These are phyloP conservation scores for Canariomyces notabilis DNA, from an alignment of 2,329 filamentous ascomycete genomes.

Conservation along the genomic window DNA sequence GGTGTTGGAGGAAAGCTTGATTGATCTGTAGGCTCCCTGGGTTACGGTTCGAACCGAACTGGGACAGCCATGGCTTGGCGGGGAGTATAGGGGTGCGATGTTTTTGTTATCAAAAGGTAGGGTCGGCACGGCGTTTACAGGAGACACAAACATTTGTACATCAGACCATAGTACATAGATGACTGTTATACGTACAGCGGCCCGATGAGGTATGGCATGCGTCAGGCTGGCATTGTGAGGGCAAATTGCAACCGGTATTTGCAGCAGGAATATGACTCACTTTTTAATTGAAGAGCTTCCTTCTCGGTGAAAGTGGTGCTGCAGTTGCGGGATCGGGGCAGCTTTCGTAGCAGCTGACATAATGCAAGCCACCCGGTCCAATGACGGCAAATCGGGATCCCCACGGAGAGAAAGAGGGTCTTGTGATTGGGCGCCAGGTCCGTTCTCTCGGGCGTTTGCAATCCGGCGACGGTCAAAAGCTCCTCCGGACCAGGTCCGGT, in stretches of 20 bases:
- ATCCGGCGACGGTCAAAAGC: not conserved
- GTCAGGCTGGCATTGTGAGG: not conserved
- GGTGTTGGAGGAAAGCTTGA: slow-evolving; percentile 69
- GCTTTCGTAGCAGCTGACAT: slow-evolving; percentile 5
- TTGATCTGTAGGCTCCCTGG: slow-evolving; percentile 56
- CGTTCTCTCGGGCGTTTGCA: slow-evolving; percentile 1
- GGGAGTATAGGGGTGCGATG: not conserved
- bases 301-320: no score
- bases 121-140: slow-evolving; percentile 6
- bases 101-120: not conserved
- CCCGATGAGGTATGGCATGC: not conserved
- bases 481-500: not conserved
- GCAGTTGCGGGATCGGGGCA: no score
- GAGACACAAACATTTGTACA: not conserved
- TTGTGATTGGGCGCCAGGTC: not conserved
- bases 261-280: not conserved
- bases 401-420: not conserved
- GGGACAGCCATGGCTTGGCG: not conserved
- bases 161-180: not conserved
- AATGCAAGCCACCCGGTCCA: slow-evolving; percentile 1
- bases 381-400: not conserved
- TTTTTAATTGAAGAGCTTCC: no score
- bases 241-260: not conserved
- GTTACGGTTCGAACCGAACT: not conserved
- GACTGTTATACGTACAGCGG: not conserved